Evolutionary conservation across 179 eudicot species (phyloP).

Genomic region (Silene coronaria): DNA sequence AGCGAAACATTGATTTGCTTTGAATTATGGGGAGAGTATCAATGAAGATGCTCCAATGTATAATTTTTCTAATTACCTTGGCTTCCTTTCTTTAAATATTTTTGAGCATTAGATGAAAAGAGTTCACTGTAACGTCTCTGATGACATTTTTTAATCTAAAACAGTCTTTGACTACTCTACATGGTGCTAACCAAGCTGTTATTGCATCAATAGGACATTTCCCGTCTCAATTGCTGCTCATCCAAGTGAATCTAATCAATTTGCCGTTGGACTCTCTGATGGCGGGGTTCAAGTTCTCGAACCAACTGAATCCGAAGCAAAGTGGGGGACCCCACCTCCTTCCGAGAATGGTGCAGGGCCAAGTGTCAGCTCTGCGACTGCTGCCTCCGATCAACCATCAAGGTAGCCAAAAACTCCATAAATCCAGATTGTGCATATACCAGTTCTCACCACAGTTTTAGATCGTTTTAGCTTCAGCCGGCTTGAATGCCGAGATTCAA

Average conservation of each 20-base stretch:
- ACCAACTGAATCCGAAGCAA: conserved; percentile 62
- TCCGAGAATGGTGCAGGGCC: conserved; percentile 50
- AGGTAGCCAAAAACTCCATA: conserved; percentile 27
- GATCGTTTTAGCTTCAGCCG: conserved; percentile 6
- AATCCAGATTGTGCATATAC: conserved; percentile 20
- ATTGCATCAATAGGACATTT: conserved; percentile 38
- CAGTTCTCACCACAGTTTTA: conserved; percentile 4
- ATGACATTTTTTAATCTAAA: neutral
- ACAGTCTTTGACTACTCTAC: neutral
- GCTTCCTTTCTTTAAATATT: neutral
- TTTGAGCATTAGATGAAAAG: neutral
- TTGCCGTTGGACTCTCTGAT: conserved; percentile 66
- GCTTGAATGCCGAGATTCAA: neutral
- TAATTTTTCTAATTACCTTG: no score
- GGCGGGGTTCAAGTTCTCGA: conserved; percentile 60
- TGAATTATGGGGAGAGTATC: no score
- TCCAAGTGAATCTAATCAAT: conserved; percentile 59
- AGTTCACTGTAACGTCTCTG: no score
- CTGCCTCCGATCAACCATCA: conserved; percentile 51
- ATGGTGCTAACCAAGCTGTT: neutral
- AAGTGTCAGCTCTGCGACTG: conserved; percentile 35
- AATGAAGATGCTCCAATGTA: no score
- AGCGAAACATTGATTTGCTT: no score
- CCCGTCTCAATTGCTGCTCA: conserved; percentile 69
- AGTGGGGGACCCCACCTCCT: conserved; percentile 60